phyloP scores from a whole-genome alignment of 306 rosid genomes.

The Inga laurina region DNA sequence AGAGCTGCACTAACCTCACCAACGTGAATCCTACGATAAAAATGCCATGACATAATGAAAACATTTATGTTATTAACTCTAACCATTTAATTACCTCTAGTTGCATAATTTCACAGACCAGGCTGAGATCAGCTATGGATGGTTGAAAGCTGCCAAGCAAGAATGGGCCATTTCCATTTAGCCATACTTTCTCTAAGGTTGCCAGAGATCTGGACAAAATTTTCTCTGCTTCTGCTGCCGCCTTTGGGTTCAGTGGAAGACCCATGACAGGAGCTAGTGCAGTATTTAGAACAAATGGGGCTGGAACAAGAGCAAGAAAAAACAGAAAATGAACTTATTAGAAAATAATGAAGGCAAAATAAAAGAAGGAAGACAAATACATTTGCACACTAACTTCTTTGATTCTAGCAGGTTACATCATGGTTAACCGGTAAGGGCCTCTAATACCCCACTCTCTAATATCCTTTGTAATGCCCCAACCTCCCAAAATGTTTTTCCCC shows the following conservation, averaged over 20 bases:
- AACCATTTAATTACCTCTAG: constrained; percentile 65
- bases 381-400: constrained; percentile 21
- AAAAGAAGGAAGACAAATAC: constrained; percentile 9
- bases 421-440: not conserved
- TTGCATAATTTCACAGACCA: constrained; percentile 83
- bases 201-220: constrained; percentile 65
- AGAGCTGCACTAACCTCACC: too few species aligned
- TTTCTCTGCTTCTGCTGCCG: constrained; percentile 75
- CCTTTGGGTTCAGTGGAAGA: constrained; percentile 49
- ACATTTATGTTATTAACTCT: not conserved
- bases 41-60: constrained; percentile 3
- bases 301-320: constrained; percentile 47
- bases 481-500: too few species aligned
- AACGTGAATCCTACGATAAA: too few species aligned
- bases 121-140: constrained; percentile 79
- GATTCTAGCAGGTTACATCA: constrained; percentile 5
- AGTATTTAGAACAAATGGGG: constrained; percentile 47
- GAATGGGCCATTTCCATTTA: constrained; percentile 61
- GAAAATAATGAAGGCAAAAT: not conserved
- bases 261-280: constrained; percentile 75
- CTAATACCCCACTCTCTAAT: too few species aligned
- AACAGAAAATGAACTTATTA: not conserved
- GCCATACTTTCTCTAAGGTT: constrained; percentile 75
- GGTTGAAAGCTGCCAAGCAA: constrained; percentile 75
- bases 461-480: too few species aligned